phyloP scores from a whole-genome alignment of 306 rosid genomes.

The Cicer pinnatifidum region DNA sequence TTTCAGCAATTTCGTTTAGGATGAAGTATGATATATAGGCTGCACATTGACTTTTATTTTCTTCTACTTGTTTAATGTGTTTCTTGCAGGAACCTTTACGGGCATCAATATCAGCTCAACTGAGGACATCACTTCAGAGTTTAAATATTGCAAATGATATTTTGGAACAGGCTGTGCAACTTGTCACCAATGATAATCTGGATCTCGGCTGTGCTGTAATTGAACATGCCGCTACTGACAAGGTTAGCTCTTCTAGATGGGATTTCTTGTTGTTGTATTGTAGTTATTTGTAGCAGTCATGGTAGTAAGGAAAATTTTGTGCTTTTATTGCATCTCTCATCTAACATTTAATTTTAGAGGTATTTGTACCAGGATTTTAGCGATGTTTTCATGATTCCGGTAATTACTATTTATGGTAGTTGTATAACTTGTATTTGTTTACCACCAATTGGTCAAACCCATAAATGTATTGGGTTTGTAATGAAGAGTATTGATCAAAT shows the following conservation, averaged over 20 bases:
- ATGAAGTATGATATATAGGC: constrained; percentile 1
- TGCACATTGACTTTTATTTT: constrained; percentile 22
- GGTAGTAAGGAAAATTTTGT: neutral
- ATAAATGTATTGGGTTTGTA: neutral
- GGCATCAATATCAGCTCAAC: constrained; percentile 75
- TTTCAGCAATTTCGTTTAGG: neutral
- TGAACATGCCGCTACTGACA: constrained; percentile 96
- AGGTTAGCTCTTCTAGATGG: constrained; percentile 63
- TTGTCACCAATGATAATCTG: constrained; percentile 94
- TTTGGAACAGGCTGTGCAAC: constrained; percentile 91
- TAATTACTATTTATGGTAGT: neutral
- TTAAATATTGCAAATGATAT: constrained; percentile 65
- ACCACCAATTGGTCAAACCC: neutral
- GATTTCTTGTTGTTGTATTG: constrained; percentile 30
- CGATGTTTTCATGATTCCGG: neutral
- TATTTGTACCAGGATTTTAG: neutral
- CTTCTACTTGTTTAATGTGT: constrained; percentile 11
- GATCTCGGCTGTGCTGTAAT: constrained; percentile 98
- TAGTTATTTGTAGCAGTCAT: constrained; percentile 15
- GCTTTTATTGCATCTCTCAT: constrained; percentile 24
- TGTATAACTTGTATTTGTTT: neutral
- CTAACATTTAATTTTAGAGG: neutral
- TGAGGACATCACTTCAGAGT: constrained; percentile 83
- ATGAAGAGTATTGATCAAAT: neutral
- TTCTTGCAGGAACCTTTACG: constrained; percentile 86